Base-by-base conservation (phyloP, 202 grass and related monocot species). In the Panicum virgatum region DNA sequence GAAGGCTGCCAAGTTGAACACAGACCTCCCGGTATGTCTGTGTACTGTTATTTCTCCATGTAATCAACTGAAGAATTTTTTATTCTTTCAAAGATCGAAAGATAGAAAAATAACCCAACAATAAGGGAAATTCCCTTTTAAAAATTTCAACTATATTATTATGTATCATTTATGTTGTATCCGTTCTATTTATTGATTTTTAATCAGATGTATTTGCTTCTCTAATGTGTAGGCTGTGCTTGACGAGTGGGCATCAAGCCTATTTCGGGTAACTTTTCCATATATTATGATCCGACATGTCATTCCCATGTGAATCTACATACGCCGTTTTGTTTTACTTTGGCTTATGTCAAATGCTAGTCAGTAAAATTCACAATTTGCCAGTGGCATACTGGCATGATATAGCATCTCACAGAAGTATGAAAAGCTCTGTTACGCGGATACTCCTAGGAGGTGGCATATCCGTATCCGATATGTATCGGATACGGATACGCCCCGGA, bases 171-270 rank as follows among this genome's bases (percentile, higher is more conserved):
- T 75, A 30, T 30, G 38, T 72, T 22, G 18, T 77, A 37, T 50
- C 62, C 58, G 46, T 72, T 66, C 62, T 83, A 69, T 53, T 80
- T 85, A 19, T 57, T 86, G 64, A 25, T 74, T 52, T 60, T 18
- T 58, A 65, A 73, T 57, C 5, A 66, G 72, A 59, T 69, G 42
- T 80, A 69, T 22, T 77, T 80, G 46, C 45, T 62, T 58, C 73
- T 60, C 38, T 80, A 68, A 37, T 80, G 37, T 90, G 73, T 84
- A 98, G 96, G 90, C 92, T 81, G 82, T 98, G 26, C 84, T 98
- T 88, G 96, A 98, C 9, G 96, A 95, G 89, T 98, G 96, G 96
- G 96, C 96, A 83, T 90, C 89, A 66, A 98, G 96, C 47, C 62
- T 98, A 74, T 98, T 98, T 62, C 82, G 89, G 92, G 96, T 98